Percentiles rank a stretch among this genome's conserved stretches.
phyloP scores from a whole-genome alignment of 108 stramenopile species.

The Cyclostephanos invisitatus region DNA sequence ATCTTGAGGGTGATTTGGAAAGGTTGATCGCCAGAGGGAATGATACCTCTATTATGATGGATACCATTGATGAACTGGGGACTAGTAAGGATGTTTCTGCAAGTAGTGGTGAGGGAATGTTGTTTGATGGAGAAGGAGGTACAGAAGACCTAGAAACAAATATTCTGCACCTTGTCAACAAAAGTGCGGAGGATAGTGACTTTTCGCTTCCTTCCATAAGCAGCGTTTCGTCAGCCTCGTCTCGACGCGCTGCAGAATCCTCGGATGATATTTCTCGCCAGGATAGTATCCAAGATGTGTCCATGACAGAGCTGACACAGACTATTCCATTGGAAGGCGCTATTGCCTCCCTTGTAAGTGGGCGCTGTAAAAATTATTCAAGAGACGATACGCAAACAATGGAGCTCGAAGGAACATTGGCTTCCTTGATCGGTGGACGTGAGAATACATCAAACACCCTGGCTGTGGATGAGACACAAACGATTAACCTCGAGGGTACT shows the following conservation, averaged over 20 bases:
- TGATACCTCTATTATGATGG: constrained; percentile 30
- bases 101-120: constrained; percentile 35
- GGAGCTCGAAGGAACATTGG: constrained; percentile 34
- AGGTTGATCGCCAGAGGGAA: constrained; percentile 33
- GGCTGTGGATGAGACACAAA: constrained; percentile 20
- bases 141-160: constrained; percentile 65
- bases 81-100: constrained; percentile 21
- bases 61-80: constrained; percentile 19
- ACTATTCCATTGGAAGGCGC: constrained; percentile 37
- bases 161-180: constrained; percentile 53
- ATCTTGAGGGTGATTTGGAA: not conserved
- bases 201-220: constrained; percentile 44
- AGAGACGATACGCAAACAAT: constrained; percentile 37
- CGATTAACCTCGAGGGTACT: constrained; percentile 40
- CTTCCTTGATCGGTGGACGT: constrained; percentile 30
- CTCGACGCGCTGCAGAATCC: not conserved
- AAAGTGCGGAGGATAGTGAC: constrained; percentile 39
- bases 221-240: constrained; percentile 14
- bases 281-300: constrained; percentile 26
- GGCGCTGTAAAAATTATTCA: not conserved
- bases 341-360: constrained; percentile 9
- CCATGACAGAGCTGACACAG: constrained; percentile 46
- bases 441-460: constrained; percentile 32
- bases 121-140: constrained; percentile 13
- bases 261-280: not conserved